Evolutionary conservation across 352 stramenopile genomes (phyloP), one percentile per base, ranked within the genome.

Genomic region (Elongisporangium prolatum): DNA sequence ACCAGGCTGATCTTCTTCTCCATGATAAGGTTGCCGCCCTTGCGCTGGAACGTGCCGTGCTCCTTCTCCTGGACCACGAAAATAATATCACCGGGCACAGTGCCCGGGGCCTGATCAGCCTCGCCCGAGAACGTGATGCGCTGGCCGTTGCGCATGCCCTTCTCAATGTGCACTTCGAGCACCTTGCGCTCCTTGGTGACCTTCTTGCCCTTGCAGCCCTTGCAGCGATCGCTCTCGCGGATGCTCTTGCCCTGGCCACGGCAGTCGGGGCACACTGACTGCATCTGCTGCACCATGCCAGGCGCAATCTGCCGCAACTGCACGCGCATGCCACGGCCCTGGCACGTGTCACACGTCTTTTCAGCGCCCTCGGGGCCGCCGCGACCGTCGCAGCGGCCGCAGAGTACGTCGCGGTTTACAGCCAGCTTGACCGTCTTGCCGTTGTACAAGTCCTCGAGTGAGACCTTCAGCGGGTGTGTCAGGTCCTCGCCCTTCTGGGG

Each of bases 401-500:
- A 98, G 11, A 97, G 65, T 61, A 97, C 90, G 67, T 99, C 96
- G 40, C 97, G 93, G 65, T 97, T 98, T 56, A 99, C 94, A 2
- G 96, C 95, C 20, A 99, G 76, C 65, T 98, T 98, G 51, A 98
- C 92, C 7, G 95, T 99, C 77, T 99, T 99, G 69, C 97, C 97
- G 67, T 99, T 99, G 89, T 99, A 99, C 50, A 99, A 72, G 66
- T 99, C 97, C 72, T 99, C 97, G 49, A 99, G 79, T 53, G 89
- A 98, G 21, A 99, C 96, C 72, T 98, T 98, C 59, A 99, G 78
- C 28, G 91, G 90, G 79, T 98, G 93, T 52, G 82, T 93, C 55
- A 99, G 80, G 65, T 98, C 92, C 52, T 98, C 95, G 53, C 96
- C 97, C 75, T 98, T 98, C 61, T 96, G 89, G 10, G 95, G 95